Evolutionary conservation across 805 yeast species (phyloP), one percentile per base, ranked within the genome.

Genomic region (Kodamaea restingae): DNA sequence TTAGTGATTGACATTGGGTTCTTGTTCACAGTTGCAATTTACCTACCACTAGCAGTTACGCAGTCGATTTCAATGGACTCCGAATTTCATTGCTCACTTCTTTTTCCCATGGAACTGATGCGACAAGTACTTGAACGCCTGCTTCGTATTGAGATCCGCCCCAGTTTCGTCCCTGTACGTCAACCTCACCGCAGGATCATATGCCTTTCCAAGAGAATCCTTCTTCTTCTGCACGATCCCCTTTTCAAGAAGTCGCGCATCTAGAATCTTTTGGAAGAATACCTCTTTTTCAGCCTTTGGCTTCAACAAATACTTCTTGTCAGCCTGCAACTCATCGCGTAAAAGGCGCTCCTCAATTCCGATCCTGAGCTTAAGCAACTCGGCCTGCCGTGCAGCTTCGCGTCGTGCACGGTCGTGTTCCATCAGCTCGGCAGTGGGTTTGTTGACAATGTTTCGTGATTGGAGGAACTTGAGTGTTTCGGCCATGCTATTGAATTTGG

Each of bases 71-170:
- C n/a, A n/a, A n/a, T n/a, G n/a, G n/a, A n/a, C n/a, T n/a, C n/a
- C n/a, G n/a, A n/a, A n/a, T n/a, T n/a, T n/a, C n/a, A n/a, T 35
- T 39, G 36, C 47, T 45, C 25, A 30, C 32, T 44, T 40, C 32
- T 43, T 35, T 8, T 47, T 43, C n/a, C 93, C 95, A 55, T 87
- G 95, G 57, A 85, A 87, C 46, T 79, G 76, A 45, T 83, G 90
- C 2, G 93, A 82, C 34, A 86, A 61, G 44, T 76, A 75, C 61
- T 84, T 86, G 65, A 75, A 87, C 1, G 95, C 95, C 43, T 81
- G 81, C 51, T 82, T 84, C 3, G 80, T 69, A 21, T 70, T 62
- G 18, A 88, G 58, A 15, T 66, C 65, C 22, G 74, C 65, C 1
- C 95, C 95, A 2, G 60, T 49, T 18, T 77, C 81, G 54, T 86